Conservation (phyloP, 1,284 basidiomycete species). For the Pholiota adiposa region DNA sequence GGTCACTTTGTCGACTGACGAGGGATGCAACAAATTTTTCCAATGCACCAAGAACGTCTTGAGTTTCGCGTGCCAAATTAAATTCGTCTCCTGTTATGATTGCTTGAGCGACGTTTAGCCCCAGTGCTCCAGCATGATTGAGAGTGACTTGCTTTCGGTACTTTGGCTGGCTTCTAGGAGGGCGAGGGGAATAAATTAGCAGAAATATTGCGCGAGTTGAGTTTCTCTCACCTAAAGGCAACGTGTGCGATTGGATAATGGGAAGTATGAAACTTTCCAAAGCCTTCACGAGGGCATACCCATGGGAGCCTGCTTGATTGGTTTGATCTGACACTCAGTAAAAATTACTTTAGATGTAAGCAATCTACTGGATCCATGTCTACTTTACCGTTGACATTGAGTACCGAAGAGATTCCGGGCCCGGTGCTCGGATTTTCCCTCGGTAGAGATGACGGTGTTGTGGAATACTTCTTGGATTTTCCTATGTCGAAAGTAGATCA, state of each 20-base stretch:
- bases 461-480: too few relatives aligned
- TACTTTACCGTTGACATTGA: too few relatives aligned
- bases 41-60: neutral
- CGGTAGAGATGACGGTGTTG: too few relatives aligned
- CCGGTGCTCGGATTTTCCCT: too few relatives aligned
- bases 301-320: neutral
- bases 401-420: too few relatives aligned
- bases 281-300: neutral
- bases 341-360: neutral
- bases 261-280: neutral
- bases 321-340: neutral
- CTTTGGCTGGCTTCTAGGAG: neutral
- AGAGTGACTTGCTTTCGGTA: neutral
- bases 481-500: too few relatives aligned
- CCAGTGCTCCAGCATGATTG: neutral
- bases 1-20: neutral
- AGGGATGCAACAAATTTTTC: neutral
- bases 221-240: neutral
- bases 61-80: too few relatives aligned
- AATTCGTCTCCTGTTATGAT: too few relatives aligned
- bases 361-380: too few relatives aligned
- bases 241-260: neutral
- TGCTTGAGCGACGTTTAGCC: neutral
- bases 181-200: neutral
- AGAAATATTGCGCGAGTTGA: neutral